Evolutionary conservation across 495 filamentous ascomycete genomes (phyloP).

Genomic region (Echria macrotheca): DNA sequence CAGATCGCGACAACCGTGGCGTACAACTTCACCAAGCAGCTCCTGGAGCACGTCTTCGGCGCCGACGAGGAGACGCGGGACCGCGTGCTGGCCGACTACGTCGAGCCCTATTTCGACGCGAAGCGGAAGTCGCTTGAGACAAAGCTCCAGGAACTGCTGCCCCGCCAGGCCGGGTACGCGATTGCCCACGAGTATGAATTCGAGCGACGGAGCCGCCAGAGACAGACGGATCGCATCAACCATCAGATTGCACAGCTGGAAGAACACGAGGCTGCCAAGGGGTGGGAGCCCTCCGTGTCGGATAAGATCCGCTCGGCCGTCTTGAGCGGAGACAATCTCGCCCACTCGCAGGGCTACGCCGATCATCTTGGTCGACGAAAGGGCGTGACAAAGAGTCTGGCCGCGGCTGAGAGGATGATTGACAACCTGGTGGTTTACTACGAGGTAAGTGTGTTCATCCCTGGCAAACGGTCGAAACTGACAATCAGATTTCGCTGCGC

Average conservation of each 20-base stretch:
- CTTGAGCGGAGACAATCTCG: not conserved
- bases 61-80: slow-evolving; percentile 12
- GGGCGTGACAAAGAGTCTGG: not conserved
- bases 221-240: not conserved
- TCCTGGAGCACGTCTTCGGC: slow-evolving; percentile 17
- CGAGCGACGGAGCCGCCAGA: not conserved
- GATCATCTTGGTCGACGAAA: not conserved
- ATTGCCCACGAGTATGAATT: not conserved
- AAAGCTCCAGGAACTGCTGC: slow-evolving; percentile 37
- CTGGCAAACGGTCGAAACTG: no score
- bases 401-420: slow-evolving; percentile 22
- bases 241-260: not conserved
- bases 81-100: slow-evolving; percentile 21
- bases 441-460: no score
- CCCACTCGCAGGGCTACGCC: not conserved
- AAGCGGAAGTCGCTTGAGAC: slow-evolving; percentile 21
- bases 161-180: not conserved
- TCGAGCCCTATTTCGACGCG: slow-evolving; percentile 36
- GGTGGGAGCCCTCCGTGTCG: not conserved
- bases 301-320: not conserved
- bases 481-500: slow-evolving; percentile 21
- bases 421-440: slow-evolving; percentile 35
- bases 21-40: slow-evolving; percentile 17
- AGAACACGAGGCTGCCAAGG: not conserved
- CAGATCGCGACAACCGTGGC: slow-evolving; percentile 3